phyloP scores from a whole-genome alignment of 306 rosid genomes.

The Cucumis hystrix region DNA sequence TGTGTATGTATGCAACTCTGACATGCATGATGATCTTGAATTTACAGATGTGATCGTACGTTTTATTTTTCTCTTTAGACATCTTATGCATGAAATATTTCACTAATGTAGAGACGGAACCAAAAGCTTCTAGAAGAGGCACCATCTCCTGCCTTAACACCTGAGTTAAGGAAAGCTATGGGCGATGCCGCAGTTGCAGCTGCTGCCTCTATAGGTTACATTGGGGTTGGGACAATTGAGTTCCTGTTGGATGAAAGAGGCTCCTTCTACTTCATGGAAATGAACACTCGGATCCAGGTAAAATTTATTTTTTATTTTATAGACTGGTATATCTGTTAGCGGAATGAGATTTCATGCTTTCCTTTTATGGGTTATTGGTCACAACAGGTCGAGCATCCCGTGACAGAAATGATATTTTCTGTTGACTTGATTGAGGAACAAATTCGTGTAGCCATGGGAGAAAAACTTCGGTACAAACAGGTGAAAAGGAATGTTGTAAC shows the following conservation, averaged over 20 bases:
- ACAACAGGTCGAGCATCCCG: slow-evolving; percentile 93
- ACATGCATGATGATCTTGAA: neutral
- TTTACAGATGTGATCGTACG: neutral
- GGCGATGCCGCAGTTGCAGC: slow-evolving; percentile 99
- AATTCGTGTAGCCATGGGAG: slow-evolving; percentile 89
- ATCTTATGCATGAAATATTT: neutral
- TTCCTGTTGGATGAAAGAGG: slow-evolving; percentile 99
- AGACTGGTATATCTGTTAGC: neutral
- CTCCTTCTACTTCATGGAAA: slow-evolving; percentile 98
- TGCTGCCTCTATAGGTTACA: slow-evolving; percentile 94
- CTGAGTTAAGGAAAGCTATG: slow-evolving; percentile 90
- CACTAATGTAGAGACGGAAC: slow-evolving; percentile 56
- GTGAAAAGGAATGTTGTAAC: slow-evolving; percentile 18
- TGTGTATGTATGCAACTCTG: neutral
- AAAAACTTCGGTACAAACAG: slow-evolving; percentile 70
- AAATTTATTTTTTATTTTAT: slow-evolving; percentile 5
- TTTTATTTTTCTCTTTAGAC: slow-evolving; percentile 1
- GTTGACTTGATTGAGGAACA: slow-evolving; percentile 95
- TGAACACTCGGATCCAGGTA: slow-evolving; percentile 99
- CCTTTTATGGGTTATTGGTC: neutral
- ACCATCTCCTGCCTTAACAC: slow-evolving; percentile 97
- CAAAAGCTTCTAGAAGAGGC: slow-evolving; percentile 98
- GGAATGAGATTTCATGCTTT: neutral
- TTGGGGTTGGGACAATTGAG: slow-evolving; percentile 92
- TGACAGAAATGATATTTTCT: slow-evolving; percentile 96